A percentile compares a stretch with the other conserved stretches of the same genome.
These are phyloP conservation scores for Pulveroboletus sp. DNA, from an alignment of 1,284 basidiomycete genomes.

Conservation along the genomic window DNA sequence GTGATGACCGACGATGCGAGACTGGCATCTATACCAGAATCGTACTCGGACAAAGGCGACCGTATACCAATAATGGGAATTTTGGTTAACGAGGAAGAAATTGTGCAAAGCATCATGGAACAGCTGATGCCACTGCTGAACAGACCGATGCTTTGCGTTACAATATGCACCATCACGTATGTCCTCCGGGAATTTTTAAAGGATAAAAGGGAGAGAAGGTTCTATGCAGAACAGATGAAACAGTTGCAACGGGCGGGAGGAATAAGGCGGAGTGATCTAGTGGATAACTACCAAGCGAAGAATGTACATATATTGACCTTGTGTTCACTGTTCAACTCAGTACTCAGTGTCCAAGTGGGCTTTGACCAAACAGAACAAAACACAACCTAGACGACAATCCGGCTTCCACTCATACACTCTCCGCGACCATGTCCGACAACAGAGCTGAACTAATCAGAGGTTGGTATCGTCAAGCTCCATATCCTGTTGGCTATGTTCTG, in stretches of 20 bases:
- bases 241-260: conserved; percentile 12
- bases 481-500: neutral
- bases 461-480: conserved; percentile 12
- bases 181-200: conserved; percentile 18
- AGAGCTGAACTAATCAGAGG: conserved; percentile 38
- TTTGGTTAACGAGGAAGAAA: conserved; percentile 23
- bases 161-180: conserved; percentile 22
- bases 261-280: neutral
- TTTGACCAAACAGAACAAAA: conserved; percentile 31
- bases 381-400: conserved; percentile 2
- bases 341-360: too few species aligned
- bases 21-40: neutral
- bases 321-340: too few species aligned
- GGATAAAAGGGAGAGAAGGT: conserved; percentile 25
- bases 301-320: too few species aligned
- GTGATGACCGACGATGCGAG: neutral
- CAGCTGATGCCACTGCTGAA: conserved; percentile 23
- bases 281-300: neutral
- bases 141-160: conserved; percentile 15
- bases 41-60: neutral
- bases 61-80: conserved; percentile 18
- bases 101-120: conserved; percentile 15
- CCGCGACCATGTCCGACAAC: conserved; percentile 35
- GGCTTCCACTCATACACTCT: neutral
- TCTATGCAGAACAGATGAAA: conserved; percentile 25